Base-by-base conservation (phyloP, 2,329 filamentous ascomycete species). In the Trichoderma hamatum region DNA sequence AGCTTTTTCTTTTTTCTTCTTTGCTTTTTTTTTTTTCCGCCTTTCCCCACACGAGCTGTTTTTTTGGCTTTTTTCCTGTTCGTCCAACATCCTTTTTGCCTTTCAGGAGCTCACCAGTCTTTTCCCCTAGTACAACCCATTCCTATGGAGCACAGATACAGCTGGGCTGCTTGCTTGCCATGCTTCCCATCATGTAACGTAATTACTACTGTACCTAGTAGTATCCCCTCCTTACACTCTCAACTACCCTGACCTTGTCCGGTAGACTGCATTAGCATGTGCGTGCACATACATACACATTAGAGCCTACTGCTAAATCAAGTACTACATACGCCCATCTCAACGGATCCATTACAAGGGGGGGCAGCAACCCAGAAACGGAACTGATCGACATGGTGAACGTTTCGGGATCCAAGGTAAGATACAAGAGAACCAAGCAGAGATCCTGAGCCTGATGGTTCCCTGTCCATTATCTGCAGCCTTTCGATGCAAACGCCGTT, bases 71-170 rank as follows among this genome's bases (percentile, higher is more conserved):
- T 58, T 7, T 5, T 19, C 13, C 1, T n/a, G 9, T 1, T 55
- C 26, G 1, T 55, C 14, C 26, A 30, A 4, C 7, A 30, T 21
- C 43, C 59, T 13, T 51, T 62, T 62, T 62, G 59, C 59, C 59
- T 62, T 62, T 62, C n/a, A 62, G 9, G 39, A 62, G 59, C 26
- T 39, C 56, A 43, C 39, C 39, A 26, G 28, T 30, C 28, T 60
- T 46, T 21, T 28, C 36, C 46, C 46, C 21, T 49, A 24, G 24
- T 28, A 60, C 36, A 11, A 21, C n/a, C 13, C 11, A 49, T 49
- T n/a, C n/a, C n/a, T 49, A 49, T 43, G 39, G 39, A 43, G 39
- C 19, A n/a, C 3, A 5, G 2, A 9, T 19, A 39, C 36, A 39
- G 36, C 36, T 39, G 16, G 39, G 16, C 19, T 43, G 39, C 39